Evolutionary conservation across 192 early-diverging fungal genomes (phyloP).

Genomic region (Umbelopsis isabellina): DNA sequence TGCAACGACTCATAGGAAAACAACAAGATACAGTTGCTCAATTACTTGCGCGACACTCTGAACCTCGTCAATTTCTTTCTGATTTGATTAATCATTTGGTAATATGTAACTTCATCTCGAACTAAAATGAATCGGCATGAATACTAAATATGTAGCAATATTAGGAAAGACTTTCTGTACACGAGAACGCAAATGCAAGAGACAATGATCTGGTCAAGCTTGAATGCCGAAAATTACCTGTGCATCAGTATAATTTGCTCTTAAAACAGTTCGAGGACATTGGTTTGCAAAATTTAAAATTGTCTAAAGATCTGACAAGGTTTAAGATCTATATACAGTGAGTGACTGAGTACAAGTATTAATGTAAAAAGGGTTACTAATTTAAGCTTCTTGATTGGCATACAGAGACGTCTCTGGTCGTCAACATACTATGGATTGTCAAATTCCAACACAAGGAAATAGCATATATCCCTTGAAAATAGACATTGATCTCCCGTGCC

Average conservation of each 20-base stretch:
- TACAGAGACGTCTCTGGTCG: background rate
- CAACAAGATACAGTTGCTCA: background rate
- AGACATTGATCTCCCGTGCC: background rate
- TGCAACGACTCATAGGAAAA: conserved; percentile 9
- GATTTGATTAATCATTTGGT: no score
- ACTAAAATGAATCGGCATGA: no score
- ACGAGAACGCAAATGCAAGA: no score
- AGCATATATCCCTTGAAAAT: background rate
- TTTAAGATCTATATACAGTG: background rate
- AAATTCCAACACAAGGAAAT: background rate
- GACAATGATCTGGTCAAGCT: background rate
- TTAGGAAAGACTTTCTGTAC: no score
- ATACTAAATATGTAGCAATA: no score
- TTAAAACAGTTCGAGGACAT: background rate
- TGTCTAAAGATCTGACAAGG: no score
- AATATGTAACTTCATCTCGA: no score
- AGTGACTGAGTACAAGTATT: background rate
- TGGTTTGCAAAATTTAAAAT: background rate
- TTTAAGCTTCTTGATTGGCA: background rate
- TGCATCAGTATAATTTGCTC: background rate
- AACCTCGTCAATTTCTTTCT: no score
- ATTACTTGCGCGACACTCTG: no score
- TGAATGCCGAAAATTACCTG: background rate
- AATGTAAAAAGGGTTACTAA: background rate
- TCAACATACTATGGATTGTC: background rate